Evolutionary conservation across 805 yeast genomes (phyloP).

Genomic region (Wickerhamomyces bisporus): DNA sequence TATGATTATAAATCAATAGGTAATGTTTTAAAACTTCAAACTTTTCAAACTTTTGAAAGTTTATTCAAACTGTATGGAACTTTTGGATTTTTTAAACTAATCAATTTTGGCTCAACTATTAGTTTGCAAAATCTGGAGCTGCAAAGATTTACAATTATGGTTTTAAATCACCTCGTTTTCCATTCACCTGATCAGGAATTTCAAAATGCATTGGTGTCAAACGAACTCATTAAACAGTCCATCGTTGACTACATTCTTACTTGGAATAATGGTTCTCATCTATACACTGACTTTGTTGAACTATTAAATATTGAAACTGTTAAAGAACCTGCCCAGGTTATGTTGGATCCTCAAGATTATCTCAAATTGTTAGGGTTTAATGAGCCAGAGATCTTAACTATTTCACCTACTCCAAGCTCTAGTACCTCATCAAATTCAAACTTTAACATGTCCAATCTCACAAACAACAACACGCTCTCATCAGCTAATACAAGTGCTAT

Average conservation of each 20-base stretch:
- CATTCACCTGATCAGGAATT: conserved; percentile 7
- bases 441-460: background rate
- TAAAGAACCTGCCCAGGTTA: background rate
- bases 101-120: conserved; percentile 29
- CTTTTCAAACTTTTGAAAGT: conserved; percentile 27
- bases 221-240: conserved; percentile 20
- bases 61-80: conserved; percentile 32
- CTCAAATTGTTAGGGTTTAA: conserved; percentile 3
- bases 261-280: conserved; percentile 32
- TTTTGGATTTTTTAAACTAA: conserved; percentile 28
- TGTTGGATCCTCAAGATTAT: background rate
- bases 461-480: background rate
- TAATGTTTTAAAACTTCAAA: conserved; percentile 19
- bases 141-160: conserved; percentile 25
- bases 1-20: conserved; percentile 13
- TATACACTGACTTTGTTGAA: conserved; percentile 14
- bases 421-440: background rate
- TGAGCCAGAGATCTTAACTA: background rate
- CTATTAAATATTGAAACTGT: conserved; percentile 2
- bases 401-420: conserved; percentile 1
- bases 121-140: conserved; percentile 31
- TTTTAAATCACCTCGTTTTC: conserved; percentile 28
- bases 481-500: background rate
- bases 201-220: conserved; percentile 14
- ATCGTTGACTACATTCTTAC: conserved; percentile 20